These are phyloP conservation scores for Wickerhamiella spandovensis DNA, from an alignment of 805 yeast genomes.

Conservation along the genomic window DNA sequence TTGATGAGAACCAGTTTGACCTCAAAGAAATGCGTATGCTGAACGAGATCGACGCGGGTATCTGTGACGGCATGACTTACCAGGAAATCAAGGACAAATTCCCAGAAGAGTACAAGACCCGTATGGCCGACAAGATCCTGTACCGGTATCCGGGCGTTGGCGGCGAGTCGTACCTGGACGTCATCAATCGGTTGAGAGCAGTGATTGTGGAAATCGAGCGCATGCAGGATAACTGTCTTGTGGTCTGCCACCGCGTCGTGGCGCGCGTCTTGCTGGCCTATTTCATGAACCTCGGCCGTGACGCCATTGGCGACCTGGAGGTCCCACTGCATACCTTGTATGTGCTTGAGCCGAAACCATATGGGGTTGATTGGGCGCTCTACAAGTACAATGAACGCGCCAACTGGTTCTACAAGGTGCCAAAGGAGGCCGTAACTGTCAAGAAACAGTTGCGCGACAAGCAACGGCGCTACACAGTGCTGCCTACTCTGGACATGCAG, in stretches of 20 bases:
- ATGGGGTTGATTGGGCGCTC: constrained; percentile 86
- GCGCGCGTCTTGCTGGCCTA: constrained; percentile 78
- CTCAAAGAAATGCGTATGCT: constrained; percentile 84
- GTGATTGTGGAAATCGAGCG: constrained; percentile 87
- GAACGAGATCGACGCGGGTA: constrained; percentile 88
- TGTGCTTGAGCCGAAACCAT: constrained; percentile 83
- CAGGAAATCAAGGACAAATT: constrained; percentile 58
- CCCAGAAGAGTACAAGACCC: constrained; percentile 68
- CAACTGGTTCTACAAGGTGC: constrained; percentile 65
- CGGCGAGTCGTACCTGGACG: constrained; percentile 92
- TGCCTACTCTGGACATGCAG: constrained; percentile 15
- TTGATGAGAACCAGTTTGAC: constrained; percentile 61
- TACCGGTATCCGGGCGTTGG: constrained; percentile 96
- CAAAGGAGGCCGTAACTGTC: constrained; percentile 21
- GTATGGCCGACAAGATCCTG: constrained; percentile 63
- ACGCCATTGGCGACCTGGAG: constrained; percentile 76
- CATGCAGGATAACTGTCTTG: constrained; percentile 70
- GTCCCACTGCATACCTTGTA: constrained; percentile 88
- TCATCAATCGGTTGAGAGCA: constrained; percentile 77
- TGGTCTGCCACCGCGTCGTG: constrained; percentile 84
- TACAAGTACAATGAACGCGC: constrained; percentile 70
- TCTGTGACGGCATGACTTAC: constrained; percentile 85
- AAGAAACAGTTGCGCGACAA: constrained; percentile 16
- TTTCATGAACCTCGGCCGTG: constrained; percentile 65
- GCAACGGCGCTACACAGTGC: constrained; percentile 19